A percentile compares a stretch with the other conserved stretches of the same genome.
phyloP scores from a whole-genome alignment of 1,139 yeast species.

The Hyphopichia buzzinii region DNA sequence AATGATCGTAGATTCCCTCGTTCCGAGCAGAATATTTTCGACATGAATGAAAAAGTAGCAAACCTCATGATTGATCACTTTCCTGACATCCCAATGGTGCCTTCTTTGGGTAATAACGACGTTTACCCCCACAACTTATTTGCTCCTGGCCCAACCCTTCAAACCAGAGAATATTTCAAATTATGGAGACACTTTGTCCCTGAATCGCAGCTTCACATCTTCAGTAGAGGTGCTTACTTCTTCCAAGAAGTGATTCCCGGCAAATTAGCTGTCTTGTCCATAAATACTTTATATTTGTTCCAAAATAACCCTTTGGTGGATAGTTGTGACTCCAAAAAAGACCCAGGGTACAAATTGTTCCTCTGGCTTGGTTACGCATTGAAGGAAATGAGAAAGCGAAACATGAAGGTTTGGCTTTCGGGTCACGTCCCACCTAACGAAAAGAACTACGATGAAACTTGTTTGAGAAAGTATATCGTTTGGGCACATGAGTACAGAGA shows the following conservation, averaged over 20 bases:
- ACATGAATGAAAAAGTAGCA: slow-evolving; percentile 64
- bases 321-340: slow-evolving; percentile 65
- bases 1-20: slow-evolving; percentile 73
- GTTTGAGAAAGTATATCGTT: slow-evolving; percentile 68
- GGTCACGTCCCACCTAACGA: slow-evolving; percentile 90
- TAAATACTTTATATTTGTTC: slow-evolving; percentile 74
- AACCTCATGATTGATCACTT: slow-evolving; percentile 50
- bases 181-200: slow-evolving; percentile 80
- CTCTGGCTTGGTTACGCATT: slow-evolving; percentile 77
- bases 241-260: slow-evolving; percentile 76
- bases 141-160: slow-evolving; percentile 81
- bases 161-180: slow-evolving; percentile 70
- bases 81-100: slow-evolving; percentile 51
- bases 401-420: slow-evolving; percentile 80
- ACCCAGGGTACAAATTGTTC: slow-evolving; percentile 77
- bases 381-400: slow-evolving; percentile 68
- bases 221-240: slow-evolving; percentile 72
- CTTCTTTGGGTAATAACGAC: slow-evolving; percentile 81
- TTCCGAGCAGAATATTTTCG: slow-evolving; percentile 66
- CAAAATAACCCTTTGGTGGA: slow-evolving; percentile 80
- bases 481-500: slow-evolving; percentile 85
- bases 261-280: slow-evolving; percentile 71
- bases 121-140: slow-evolving; percentile 86
- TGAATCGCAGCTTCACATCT: slow-evolving; percentile 69
- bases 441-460: slow-evolving; percentile 69